Evolutionary conservation across 2,329 filamentous ascomycete species (phyloP), one percentile per base, ranked within the genome.

Genomic region (Penicillium sp.): DNA sequence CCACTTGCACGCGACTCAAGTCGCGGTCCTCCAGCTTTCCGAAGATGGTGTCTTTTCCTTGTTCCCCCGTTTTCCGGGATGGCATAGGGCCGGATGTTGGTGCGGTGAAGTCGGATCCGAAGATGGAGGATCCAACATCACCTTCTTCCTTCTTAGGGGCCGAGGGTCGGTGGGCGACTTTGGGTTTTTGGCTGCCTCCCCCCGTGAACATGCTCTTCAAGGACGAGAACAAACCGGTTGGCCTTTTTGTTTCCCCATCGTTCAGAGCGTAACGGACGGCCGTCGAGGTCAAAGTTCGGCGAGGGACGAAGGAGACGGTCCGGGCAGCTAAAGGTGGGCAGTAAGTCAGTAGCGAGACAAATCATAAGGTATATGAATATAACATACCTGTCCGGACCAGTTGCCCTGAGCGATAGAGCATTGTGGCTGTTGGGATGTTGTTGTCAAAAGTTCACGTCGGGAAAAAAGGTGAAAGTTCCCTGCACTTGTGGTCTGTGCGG

Each of bases 1-100:
- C 78, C 49, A 78, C 74, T 49, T 79, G 77, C 74, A 86, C 79
- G 58, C 77, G 77, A 33, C 75, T 61, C 32, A 64, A 70, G 60
- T 79, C 75, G 43, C 74, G 73, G 22, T 64, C 42, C 34, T 64
- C 62, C 24, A 72, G 55, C 6, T 57, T 49, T 8, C 56, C 29
- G 31, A 50, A 31, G 4, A 7, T 39, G 3, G 31, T 43, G 21
- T 57, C 53, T 38, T 53, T 24, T 24, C 57, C 35, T 44, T 39
- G 52, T 6, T 38, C 53, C 52, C 41, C 48, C 44, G 57, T 52
- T 51, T 56, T 55, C 52, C 63, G 53, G 29, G 54, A 57, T 29
- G 61, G 64, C 22, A 54, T 62, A 15, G 58, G 65, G 10, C 61
- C 63, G 21, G 55, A 61, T 21, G 58, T 52, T 44, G 49, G 53